Evolutionary conservation across 352 stramenopile genomes (phyloP).

Genomic region (Thraustotheca clavata): DNA sequence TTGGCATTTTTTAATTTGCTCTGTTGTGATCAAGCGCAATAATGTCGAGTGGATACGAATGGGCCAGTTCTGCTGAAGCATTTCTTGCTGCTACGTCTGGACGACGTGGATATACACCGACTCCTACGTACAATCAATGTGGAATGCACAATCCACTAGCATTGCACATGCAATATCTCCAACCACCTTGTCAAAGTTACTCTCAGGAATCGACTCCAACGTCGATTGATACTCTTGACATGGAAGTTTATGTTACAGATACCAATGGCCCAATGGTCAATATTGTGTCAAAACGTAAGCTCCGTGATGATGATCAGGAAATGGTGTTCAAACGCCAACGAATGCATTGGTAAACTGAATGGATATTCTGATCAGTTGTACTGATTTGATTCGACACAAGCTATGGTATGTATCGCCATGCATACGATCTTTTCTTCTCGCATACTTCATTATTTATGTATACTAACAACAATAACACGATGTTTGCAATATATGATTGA

Average conservation of each 20-base stretch:
- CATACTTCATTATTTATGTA: no score
- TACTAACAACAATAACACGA: no score
- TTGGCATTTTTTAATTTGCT: constrained; percentile 12
- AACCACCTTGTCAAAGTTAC: neutral
- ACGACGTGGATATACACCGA: neutral
- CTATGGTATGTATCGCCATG: no score
- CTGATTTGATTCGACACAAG: no score
- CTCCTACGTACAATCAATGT: neutral
- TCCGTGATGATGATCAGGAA: neutral
- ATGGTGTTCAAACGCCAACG: constrained; percentile 6
- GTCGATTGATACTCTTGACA: neutral
- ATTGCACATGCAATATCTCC: neutral
- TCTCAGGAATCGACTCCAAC: neutral
- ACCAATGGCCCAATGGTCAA: neutral
- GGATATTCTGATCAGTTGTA: no score
- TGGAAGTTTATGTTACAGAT: constrained; percentile 5
- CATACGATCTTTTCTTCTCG: no score
- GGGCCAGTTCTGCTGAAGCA: constrained; percentile 10
- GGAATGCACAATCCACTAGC: no score
- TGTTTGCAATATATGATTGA: no score
- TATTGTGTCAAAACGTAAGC: constrained; percentile 10
- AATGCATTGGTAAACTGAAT: constrained; percentile 13
- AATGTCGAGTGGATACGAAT: constrained; percentile 23
- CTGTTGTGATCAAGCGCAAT: neutral
- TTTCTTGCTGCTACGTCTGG: constrained; percentile 16